Evolutionary conservation across 805 yeast genomes (phyloP), one percentile per base, ranked within the genome.

Genomic region (Ogataea ganodermae): DNA sequence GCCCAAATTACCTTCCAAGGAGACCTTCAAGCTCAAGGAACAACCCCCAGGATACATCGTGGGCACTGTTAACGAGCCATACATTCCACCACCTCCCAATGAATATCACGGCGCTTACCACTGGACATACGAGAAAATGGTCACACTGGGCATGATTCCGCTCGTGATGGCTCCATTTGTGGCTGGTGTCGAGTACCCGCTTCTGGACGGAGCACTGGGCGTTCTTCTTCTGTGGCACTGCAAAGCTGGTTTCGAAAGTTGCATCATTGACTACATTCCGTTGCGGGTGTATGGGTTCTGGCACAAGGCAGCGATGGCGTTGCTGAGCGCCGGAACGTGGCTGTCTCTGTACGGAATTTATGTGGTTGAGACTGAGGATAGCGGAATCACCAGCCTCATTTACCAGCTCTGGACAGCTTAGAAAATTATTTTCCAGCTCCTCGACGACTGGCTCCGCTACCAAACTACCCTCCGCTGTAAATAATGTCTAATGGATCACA

Each of bases 11-110:
- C 36, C 56, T 40, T 14, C 45, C 10, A 44, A 58, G 4, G 51
- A 57, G 17, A 50, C 53, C 2, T 54, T 80, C 69, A 82, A 81
- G 55, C 73, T 77, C 39, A 79, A 81, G 50, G 84, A 84, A 48
- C 95, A 88, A 69, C 92, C 95, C 28, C 88, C 97, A 36, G 98
- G 97, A 31, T 76, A 86, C 65, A 84, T 92, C 48, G 84, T 84
- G 39, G 98, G 97, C n/a, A 82, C 91, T 6, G 96, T 91, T 41
- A 94, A 92, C 68, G 98, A 94, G 52, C 90, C 98, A 13, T 86
- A 76, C 60, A 70, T 72, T 27, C 71, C 80, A 13, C 97, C 97
- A 32, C 67, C 74, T 33, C 65, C 83, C 4, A 74, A 79, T 60
- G 79, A 75, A 55, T 62, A 74, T 42, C 91, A 89, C 61, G 97